Evolutionary conservation across 2,329 filamentous ascomycete species (phyloP).

Genomic region (Ascochyta lentis): DNA sequence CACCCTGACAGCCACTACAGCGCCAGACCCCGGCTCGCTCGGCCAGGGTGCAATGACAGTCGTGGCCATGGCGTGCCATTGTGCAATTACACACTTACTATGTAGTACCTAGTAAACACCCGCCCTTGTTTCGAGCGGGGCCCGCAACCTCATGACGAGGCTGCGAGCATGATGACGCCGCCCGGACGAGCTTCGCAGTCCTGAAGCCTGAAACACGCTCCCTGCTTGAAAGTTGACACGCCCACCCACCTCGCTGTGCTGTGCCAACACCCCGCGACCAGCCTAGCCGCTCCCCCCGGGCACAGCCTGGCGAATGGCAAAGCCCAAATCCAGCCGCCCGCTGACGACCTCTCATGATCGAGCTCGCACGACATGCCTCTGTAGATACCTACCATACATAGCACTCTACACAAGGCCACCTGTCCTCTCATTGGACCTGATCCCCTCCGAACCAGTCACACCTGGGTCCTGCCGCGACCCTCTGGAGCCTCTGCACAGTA

Average conservation of each 20-base stretch:
- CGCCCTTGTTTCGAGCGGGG: constrained; percentile 16
- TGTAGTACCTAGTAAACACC: too few species aligned
- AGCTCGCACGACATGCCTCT: constrained; percentile 11
- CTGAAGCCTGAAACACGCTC: constrained; percentile 29
- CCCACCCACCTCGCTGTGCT: constrained; percentile 9
- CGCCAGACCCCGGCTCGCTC: constrained; percentile 8
- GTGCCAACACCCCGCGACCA: constrained; percentile 22
- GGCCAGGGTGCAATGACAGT: neutral
- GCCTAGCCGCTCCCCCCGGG: constrained; percentile 17
- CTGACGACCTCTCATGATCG: constrained; percentile 18
- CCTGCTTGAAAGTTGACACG: constrained; percentile 24
- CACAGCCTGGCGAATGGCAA: constrained; percentile 21
- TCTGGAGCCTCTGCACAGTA: too few species aligned
- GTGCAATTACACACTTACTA: neutral
- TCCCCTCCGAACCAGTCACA: constrained; percentile 13
- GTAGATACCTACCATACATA: too few species aligned
- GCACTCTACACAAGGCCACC: constrained; percentile 19
- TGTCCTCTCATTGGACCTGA: constrained; percentile 34
- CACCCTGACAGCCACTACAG: neutral
- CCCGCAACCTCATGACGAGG: constrained; percentile 19
- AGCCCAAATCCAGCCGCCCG: constrained; percentile 21
- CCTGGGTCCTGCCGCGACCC: neutral
- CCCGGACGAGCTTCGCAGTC: constrained; percentile 5
- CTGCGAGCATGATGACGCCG: constrained; percentile 26
- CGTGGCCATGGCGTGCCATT: too few species aligned